Evolutionary conservation across 495 filamentous ascomycete genomes (phyloP).

Genomic region (Evernia prunastri): DNA sequence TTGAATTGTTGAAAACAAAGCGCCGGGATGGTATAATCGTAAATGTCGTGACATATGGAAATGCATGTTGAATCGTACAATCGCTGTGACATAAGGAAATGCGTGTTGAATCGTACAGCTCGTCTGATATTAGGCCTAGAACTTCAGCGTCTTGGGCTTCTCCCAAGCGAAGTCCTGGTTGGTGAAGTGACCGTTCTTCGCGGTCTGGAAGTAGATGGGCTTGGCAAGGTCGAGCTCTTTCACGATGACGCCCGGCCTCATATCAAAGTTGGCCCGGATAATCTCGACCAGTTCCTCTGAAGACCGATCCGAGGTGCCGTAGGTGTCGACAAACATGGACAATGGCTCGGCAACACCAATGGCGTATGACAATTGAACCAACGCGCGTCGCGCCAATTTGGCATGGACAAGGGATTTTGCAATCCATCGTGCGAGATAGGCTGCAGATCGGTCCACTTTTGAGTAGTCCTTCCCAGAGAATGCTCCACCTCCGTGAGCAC

Average conservation of each 20-base stretch:
- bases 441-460: slow-evolving; percentile 97
- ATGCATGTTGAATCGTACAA: too few relatives aligned
- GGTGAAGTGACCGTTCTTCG: slow-evolving; percentile 99
- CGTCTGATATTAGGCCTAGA: slow-evolving; percentile 47
- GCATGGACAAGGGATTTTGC: slow-evolving; percentile 94
- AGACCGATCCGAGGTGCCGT: slow-evolving; percentile 68
- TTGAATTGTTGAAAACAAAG: slow-evolving; percentile 61
- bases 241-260: slow-evolving; percentile 96
- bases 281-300: slow-evolving; percentile 84
- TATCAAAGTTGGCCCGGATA: slow-evolving; percentile 91
- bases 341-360: slow-evolving; percentile 98
- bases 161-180: slow-evolving; percentile 98
- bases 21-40: slow-evolving; percentile 41
- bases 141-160: slow-evolving; percentile 89
- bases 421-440: slow-evolving; percentile 96
- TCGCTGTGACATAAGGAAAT: slow-evolving; percentile 33
- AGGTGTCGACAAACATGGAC: slow-evolving; percentile 79
- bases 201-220: slow-evolving; percentile 96
- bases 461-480: slow-evolving; percentile 99
- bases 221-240: slow-evolving; percentile 90
- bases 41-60: slow-evolving; percentile 36
- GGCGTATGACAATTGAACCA: slow-evolving; percentile 98
- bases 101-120: slow-evolving; percentile 19
- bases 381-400: slow-evolving; percentile 78
- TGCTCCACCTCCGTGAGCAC: slow-evolving; percentile 98